These are phyloP conservation scores for Cadophora malorum DNA, from an alignment of 2,329 filamentous ascomycete genomes.

Conservation along the genomic window DNA sequence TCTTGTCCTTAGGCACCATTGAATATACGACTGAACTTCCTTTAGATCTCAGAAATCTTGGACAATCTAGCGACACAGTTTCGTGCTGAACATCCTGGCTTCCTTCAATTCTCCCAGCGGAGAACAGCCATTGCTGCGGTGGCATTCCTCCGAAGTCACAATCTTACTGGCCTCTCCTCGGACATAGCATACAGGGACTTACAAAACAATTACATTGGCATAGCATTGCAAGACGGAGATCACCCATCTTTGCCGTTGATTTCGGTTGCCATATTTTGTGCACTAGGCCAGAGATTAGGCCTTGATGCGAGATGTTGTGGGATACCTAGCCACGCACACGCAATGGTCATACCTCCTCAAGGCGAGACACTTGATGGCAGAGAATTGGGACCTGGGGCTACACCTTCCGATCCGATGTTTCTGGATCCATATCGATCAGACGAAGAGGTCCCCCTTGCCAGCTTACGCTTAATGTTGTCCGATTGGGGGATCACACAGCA, in stretches of 20 bases:
- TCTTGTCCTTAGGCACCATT: not conserved
- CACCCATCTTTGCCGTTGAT: constrained; percentile 87
- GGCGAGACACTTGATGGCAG: constrained; percentile 66
- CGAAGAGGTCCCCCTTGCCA: constrained; percentile 66
- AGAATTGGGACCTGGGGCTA: constrained; percentile 48
- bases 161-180: constrained; percentile 73
- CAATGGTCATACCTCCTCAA: constrained; percentile 69
- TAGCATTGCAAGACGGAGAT: constrained; percentile 73
- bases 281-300: constrained; percentile 75
- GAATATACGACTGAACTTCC: not conserved
- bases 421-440: constrained; percentile 80
- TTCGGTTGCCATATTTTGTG: constrained; percentile 85
- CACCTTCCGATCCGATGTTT: constrained; percentile 68
- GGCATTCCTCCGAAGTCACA: constrained; percentile 69
- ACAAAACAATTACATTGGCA: constrained; percentile 86
- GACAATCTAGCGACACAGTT: constrained; percentile 68
- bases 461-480: constrained; percentile 66
- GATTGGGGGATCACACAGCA: constrained; percentile 51
- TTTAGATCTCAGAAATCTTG: constrained; percentile 66
- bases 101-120: constrained; percentile 65
- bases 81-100: constrained; percentile 55
- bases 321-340: constrained; percentile 86
- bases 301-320: constrained; percentile 80
- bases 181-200: constrained; percentile 76
- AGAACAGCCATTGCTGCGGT: constrained; percentile 72